Conservation (phyloP, 2,329 filamentous ascomycete species). For the Neospermospora avenae region DNA sequence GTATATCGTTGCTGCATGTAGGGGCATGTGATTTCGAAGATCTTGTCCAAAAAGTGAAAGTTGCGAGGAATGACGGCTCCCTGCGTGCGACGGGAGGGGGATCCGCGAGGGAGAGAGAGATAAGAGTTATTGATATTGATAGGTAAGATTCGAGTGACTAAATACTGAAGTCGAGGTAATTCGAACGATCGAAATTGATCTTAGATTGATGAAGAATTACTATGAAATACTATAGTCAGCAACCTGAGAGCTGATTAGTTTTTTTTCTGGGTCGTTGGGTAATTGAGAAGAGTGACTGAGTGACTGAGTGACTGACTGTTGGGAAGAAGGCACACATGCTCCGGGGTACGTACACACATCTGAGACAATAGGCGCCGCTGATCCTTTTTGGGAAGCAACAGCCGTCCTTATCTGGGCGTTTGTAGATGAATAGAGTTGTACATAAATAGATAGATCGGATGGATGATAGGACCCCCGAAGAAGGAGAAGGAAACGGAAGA, state of each 20-base stretch:
- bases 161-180: background rate
- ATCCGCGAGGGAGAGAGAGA: background rate
- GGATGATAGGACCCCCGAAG: no score
- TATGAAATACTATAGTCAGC: background rate
- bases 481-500: background rate
- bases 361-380: background rate
- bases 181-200: background rate
- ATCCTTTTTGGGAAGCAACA: background rate
- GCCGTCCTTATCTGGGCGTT: slow-evolving; percentile 3
- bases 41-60: slow-evolving; percentile 3
- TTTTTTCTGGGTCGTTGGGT: background rate
- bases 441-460: no score
- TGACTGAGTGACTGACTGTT: background rate
- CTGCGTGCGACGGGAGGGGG: background rate
- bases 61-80: slow-evolving; percentile 9
- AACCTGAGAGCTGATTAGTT: background rate
- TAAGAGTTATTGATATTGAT: slow-evolving; percentile 2
- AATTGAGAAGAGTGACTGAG: background rate
- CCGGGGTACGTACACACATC: background rate
- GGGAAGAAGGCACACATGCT: background rate
- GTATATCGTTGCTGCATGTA: slow-evolving; percentile 15
- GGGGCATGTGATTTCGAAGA: slow-evolving; percentile 4
- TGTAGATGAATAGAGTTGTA: background rate
- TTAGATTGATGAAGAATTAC: background rate
- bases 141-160: background rate